phyloP scores from a whole-genome alignment of 352 stramenopile species.

The Phytopythium cucurbitacearum region DNA sequence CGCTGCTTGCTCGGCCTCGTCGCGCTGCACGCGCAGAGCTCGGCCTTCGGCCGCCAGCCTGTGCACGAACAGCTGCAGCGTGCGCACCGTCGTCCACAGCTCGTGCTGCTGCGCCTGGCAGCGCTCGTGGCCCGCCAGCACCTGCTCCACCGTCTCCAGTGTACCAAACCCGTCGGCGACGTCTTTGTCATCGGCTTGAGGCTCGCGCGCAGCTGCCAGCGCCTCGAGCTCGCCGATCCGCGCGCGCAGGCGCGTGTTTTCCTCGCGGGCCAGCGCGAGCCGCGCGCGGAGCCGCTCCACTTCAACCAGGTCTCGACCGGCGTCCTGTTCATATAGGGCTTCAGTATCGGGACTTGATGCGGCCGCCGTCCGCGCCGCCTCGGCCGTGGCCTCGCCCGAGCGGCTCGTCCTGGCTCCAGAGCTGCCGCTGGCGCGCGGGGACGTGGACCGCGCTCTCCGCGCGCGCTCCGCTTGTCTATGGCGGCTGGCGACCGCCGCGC shows the following conservation, averaged over 20 bases:
- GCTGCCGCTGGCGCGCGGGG: too few relatives aligned
- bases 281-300: slow-evolving; percentile 2
- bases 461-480: too few relatives aligned
- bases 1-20: slow-evolving; percentile 51
- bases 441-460: too few relatives aligned
- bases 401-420: too few relatives aligned
- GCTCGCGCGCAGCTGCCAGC: neutral
- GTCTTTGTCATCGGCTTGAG: neutral
- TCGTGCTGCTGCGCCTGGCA: slow-evolving; percentile 69
- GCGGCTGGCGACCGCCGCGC: too few relatives aligned
- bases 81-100: slow-evolving; percentile 60
- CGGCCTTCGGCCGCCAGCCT: slow-evolving; percentile 48
- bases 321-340: neutral
- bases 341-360: too few relatives aligned
- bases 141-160: neutral
- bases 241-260: slow-evolving; percentile 2
- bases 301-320: slow-evolving; percentile 1
- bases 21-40: slow-evolving; percentile 42
- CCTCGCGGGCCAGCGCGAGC: neutral
- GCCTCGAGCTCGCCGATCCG: neutral
- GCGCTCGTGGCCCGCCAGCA: slow-evolving; percentile 37
- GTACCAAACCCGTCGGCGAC: neutral
- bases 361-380: too few relatives aligned
- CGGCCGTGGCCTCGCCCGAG: too few relatives aligned
- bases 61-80: slow-evolving; percentile 57